Conservation (phyloP, 2,329 filamentous ascomycete species). For the Teratosphaeria destructans region DNA sequence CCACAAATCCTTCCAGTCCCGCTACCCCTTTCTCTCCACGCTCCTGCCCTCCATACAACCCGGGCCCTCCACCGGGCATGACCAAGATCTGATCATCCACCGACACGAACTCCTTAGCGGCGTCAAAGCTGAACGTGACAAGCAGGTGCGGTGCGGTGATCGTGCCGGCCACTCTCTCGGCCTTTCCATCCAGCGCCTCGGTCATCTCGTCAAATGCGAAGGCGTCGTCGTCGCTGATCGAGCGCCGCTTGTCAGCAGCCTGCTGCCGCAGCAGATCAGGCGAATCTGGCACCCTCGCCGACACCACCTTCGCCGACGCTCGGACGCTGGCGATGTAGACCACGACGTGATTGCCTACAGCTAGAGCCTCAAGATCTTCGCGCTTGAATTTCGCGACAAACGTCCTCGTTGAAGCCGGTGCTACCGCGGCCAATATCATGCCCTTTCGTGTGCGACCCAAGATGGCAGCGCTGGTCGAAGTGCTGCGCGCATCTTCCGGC, state of each 20-base stretch:
- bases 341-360: conserved; percentile 60
- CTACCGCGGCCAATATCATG: conserved; percentile 61
- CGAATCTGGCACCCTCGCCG: conserved; percentile 23
- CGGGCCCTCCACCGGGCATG: conserved; percentile 59
- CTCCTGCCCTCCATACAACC: conserved; percentile 44
- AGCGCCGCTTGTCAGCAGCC: background rate
- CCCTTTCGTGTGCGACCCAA: conserved; percentile 33
- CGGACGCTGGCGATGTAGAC: conserved; percentile 82
- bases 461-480: conserved; percentile 7
- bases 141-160: conserved; percentile 28
- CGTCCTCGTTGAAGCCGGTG: conserved; percentile 41
- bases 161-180: conserved; percentile 14
- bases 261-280: conserved; percentile 1
- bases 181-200: background rate
- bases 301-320: conserved; percentile 63
- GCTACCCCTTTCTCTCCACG: conserved; percentile 38
- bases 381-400: conserved; percentile 59
- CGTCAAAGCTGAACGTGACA: conserved; percentile 58
- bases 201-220: conserved; percentile 17
- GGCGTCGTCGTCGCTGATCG: conserved; percentile 9
- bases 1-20: conserved; percentile 63
- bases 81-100: conserved; percentile 59
- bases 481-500: conserved; percentile 29
- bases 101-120: conserved; percentile 63
- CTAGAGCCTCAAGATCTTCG: conserved; percentile 51